Evolutionary conservation across 208 protist species (phyloP), one percentile per base, ranked within the genome.

Genomic region (Herpetomonas samuelpessoai): DNA sequence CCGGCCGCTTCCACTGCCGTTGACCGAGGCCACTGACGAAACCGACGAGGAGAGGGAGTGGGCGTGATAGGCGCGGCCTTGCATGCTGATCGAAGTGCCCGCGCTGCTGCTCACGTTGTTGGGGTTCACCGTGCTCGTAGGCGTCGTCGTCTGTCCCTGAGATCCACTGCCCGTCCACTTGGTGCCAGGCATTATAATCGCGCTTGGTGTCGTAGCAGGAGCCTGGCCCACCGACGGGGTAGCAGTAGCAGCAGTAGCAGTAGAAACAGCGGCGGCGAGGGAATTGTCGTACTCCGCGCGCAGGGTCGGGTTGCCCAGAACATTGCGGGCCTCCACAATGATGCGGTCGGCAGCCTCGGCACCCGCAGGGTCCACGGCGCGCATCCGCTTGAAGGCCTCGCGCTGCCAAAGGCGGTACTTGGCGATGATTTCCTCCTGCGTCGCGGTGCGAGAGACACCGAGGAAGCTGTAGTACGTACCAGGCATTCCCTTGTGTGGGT

Each of bases 391-490:
- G 67, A 83, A 93, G 50, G 81, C 89, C 41, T 80, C 78, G 25
- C 46, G 24, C 54, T 76, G 81, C 89, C 89, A 95, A 2, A 60
- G 41, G 27, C 70, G 67, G 61, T 86, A 91, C 59, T 79, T 74
- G 21, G 57, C 59, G 3, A 91, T 29, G 19, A 95, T 85, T 12
- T 86, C 74, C 19, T 55, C 68, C 10, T 74, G 67, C 22, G 75
- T 22, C 2, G 81, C 80, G 45, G 53, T 54, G 46, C 65, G 68
- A 7, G 71, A 47, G 25, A 95, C 50, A 27, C 71, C 75, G 26
- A 95, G 82, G 2, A 90, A 66, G 62, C 91, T 81, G 72, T 92
- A 93, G 71, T 95, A 92, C 27, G 86, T 92, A n/a, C 83, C 84
- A n/a, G 56, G 27, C 19, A 83, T 83, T 22, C 55, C 27, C 21